Conservation (phyloP, 129 eudicot species). For the Rutidosis leptorrhynchoides region DNA sequence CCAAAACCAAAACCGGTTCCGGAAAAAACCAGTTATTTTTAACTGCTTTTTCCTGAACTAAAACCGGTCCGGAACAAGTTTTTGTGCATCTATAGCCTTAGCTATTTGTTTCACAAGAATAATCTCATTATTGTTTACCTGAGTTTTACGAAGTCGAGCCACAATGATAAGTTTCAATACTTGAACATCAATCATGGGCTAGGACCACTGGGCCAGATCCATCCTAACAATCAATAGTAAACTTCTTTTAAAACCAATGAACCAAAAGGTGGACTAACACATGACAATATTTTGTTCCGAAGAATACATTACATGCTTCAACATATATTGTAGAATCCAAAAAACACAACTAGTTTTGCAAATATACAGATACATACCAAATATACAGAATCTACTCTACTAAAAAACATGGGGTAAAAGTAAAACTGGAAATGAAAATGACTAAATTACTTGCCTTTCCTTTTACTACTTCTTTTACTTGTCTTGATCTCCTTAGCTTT, state of each 20-base stretch:
- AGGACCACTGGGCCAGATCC: constrained; percentile 8
- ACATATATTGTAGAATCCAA: not conserved
- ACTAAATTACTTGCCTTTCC: constrained; percentile 30
- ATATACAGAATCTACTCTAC: not conserved
- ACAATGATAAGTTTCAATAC: not conserved
- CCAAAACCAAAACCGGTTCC: too few species aligned
- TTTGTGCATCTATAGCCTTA: too few species aligned
- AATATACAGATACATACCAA: too few species aligned
- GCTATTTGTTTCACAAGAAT: not conserved
- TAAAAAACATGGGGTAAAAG: too few species aligned
- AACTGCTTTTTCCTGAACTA: too few species aligned
- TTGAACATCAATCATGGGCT: constrained; percentile 1
- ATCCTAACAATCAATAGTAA: not conserved
- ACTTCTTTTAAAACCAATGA: constrained; percentile 9
- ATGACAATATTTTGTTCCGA: not conserved
- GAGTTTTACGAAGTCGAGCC: not conserved
- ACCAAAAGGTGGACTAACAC: not conserved
- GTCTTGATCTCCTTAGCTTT: too few species aligned
- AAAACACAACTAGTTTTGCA: constrained; percentile 1
- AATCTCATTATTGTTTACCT: not conserved
- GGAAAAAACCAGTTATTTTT: too few species aligned
- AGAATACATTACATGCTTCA: not conserved
- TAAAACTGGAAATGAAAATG: not conserved
- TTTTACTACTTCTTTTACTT: constrained; percentile 27
- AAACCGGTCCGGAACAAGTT: too few species aligned